Base-by-base conservation (phyloP, 2,329 filamentous ascomycete species). In the Xylaria sp. region DNA sequence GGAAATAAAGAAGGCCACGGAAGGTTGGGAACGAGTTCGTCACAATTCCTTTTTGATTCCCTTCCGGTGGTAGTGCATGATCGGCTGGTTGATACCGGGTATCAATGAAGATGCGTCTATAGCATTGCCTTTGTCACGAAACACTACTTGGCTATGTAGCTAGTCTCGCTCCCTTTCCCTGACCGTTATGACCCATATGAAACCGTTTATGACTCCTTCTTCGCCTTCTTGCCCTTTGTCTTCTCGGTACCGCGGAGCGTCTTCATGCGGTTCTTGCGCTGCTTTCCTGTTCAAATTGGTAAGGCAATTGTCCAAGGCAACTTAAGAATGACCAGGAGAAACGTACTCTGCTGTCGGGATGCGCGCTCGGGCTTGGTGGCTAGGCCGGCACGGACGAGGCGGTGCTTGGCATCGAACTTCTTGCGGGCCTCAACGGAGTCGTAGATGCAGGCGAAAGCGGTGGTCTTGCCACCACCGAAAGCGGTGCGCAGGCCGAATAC, bases 251-350 rank as follows among this genome's bases (percentile, higher is more conserved):
- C 95, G 75, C 95, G 91, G 82, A 97, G 90, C 80, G 94, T 95
- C 93, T 99, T 98, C 84, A 91, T 89, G 82, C 94, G 89, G 92
- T 99, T 99, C 92, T 99, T 99, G 87, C 95, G 91, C 87, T 98
- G 95, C 88, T 99, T 99, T 90, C 94, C 94, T 85, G 54, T 60
- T 27, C 44, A 41, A 49, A 56, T 41, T n/a, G 11, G 47, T 64
- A 31, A 64, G 61, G 23, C 23, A 44, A 31, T 51, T 65, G 53
- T 27, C 40, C 54, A 61, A 13, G 54, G 17, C 23, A 27, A 38
- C 54, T 15, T 13, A 35, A 68, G 31, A 17, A 5, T 17, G 15
- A 29, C 11, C 19, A 37, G n/a, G n/a, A 54, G 37, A 25, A 27
- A 96, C 94, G 79, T 93, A 97, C 95, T 93, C 85, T 99, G 95